Evolutionary conservation across 768 basidiomycete genomes (phyloP).

Genomic region (Dentipellis sp.): DNA sequence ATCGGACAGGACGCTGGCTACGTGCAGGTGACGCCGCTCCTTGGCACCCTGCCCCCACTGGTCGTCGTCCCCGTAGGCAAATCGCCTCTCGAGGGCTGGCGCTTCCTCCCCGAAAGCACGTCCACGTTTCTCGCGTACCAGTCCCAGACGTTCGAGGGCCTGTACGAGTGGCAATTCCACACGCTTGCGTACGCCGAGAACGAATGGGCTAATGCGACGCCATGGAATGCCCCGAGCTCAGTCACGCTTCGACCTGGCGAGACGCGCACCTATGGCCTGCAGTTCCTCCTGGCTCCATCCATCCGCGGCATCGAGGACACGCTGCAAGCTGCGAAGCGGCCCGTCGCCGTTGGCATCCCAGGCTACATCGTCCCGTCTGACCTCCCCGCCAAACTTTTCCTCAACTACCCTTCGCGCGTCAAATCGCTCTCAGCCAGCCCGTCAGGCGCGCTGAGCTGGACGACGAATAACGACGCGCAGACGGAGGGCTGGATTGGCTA

Average conservation of each 20-base stretch:
- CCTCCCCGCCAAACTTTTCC: constrained; percentile 41
- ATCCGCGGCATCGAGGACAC: constrained; percentile 41
- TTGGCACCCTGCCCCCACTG: constrained; percentile 44
- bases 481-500: constrained; percentile 37
- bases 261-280: constrained; percentile 43
- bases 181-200: constrained; percentile 47
- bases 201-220: constrained; percentile 41
- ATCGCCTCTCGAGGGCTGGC: constrained; percentile 48
- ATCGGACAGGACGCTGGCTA: constrained; percentile 49
- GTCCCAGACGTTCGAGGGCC: constrained; percentile 49
- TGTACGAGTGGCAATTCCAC: constrained; percentile 55
- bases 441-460: constrained; percentile 36
- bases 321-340: constrained; percentile 30
- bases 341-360: constrained; percentile 43
- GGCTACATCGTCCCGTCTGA: constrained; percentile 44
- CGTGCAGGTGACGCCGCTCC: constrained; percentile 40
- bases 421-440: constrained; percentile 36
- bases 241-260: constrained; percentile 35
- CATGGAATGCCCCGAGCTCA: constrained; percentile 47
- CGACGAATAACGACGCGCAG: constrained; percentile 32
- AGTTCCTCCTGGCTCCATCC: constrained; percentile 39
- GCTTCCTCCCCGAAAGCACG: constrained; percentile 44
- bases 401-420: constrained; percentile 33
- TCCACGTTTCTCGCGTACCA: constrained; percentile 38
- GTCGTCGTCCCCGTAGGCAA: constrained; percentile 35